A percentile compares a stretch with the other conserved stretches of the same genome.
These are phyloP conservation scores for Mortierella sp. DNA, from an alignment of 371 early-diverging fungal genomes.

Conservation along the genomic window DNA sequence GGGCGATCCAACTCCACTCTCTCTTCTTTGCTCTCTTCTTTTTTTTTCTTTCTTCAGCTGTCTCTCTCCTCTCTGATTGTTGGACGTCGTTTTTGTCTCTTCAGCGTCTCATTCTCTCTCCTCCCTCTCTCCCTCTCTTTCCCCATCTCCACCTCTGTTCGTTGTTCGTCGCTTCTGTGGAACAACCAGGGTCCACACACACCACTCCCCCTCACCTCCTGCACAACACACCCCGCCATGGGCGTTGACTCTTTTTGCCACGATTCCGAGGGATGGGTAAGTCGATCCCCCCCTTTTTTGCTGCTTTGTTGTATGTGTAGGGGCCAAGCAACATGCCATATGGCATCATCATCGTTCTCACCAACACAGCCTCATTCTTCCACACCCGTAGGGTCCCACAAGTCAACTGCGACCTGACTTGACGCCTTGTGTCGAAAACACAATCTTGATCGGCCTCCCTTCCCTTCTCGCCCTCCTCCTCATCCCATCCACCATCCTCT, in stretches of 20 bases:
- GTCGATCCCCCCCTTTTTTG: not conserved
- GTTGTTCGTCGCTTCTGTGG: too few relatives aligned
- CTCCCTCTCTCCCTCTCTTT: too few relatives aligned
- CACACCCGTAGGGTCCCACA: conserved; percentile 43
- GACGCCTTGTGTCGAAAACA: conserved; percentile 48
- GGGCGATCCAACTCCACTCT: too few relatives aligned
- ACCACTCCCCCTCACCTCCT: too few relatives aligned
- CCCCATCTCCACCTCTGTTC: not conserved
- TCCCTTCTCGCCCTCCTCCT: conserved; percentile 29
- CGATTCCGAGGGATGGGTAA: conserved; percentile 30
- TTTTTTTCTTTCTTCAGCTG: too few relatives aligned
- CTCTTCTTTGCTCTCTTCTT: too few relatives aligned
- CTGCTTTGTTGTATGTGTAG: too few relatives aligned
- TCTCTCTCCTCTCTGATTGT: too few relatives aligned
- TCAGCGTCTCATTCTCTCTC: too few relatives aligned
- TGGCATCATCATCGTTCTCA: not conserved
- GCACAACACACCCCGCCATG: conserved; percentile 5
- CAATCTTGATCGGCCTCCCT: conserved; percentile 39
- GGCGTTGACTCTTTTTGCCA: conserved; percentile 26
- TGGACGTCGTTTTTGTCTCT: too few relatives aligned
- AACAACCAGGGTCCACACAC: too few relatives aligned
- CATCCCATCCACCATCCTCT: conserved; percentile 4
- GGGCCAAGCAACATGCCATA: too few relatives aligned
- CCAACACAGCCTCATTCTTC: not conserved
- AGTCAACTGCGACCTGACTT: conserved; percentile 27